Evolutionary conservation across 148 eudicot genomes (phyloP).

Genomic region (Fallopia convolvulus): DNA sequence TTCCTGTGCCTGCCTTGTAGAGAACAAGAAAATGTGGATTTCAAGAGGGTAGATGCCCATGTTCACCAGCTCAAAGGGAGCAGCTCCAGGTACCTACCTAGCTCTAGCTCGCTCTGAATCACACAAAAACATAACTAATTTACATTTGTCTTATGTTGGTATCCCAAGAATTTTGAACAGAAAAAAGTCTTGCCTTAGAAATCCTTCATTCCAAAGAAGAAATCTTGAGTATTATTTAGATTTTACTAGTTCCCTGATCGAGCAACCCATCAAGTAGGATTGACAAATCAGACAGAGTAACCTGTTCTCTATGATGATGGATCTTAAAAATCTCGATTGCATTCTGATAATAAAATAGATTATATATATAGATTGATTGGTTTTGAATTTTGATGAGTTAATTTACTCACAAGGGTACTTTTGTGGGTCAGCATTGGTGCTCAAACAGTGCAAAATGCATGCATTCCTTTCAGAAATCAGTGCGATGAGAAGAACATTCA

Average conservation of each 20-base stretch:
- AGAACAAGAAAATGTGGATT: slow-evolving; percentile 56
- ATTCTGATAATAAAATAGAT: too few relatives aligned
- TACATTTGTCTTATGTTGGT: background rate
- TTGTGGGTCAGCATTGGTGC: slow-evolving; percentile 62
- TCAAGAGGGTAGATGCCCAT: slow-evolving; percentile 56
- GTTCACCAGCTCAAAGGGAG: slow-evolving; percentile 89
- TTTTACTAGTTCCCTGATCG: too few relatives aligned
- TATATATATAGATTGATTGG: background rate
- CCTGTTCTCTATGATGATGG: background rate
- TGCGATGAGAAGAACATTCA: slow-evolving; percentile 48
- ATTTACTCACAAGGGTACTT: background rate
- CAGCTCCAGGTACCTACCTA: slow-evolving; percentile 55
- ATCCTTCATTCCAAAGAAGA: background rate
- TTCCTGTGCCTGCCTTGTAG: slow-evolving; percentile 17
- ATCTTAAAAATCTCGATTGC: background rate
- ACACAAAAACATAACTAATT: background rate
- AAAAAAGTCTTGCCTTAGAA: too few relatives aligned
- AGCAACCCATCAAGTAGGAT: background rate
- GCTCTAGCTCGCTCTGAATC: too few relatives aligned
- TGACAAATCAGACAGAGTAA: too few relatives aligned
- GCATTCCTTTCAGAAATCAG: slow-evolving; percentile 40
- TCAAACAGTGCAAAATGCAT: slow-evolving; percentile 48
- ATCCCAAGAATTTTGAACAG: too few relatives aligned
- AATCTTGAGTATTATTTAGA: background rate
- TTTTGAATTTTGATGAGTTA: background rate